Percentiles rank a stretch among this genome's conserved stretches.
Evolutionary conservation across 1,284 basidiomycete species (phyloP).

Genomic region (Psilocybe mexicana): DNA sequence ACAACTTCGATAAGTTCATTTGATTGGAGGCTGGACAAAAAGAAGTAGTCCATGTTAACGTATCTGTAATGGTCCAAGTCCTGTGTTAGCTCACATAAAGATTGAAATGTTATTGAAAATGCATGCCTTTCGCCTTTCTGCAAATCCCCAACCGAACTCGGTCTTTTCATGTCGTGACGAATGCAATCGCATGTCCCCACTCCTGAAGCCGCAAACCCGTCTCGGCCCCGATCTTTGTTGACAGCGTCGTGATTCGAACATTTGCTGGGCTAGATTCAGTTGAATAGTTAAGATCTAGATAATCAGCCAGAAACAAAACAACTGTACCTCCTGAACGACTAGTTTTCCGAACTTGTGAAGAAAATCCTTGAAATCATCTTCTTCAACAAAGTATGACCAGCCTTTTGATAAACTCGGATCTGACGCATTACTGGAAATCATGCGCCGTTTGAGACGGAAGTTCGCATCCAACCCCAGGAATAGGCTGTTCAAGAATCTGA

Average conservation of each 20-base stretch:
- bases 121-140: constrained; percentile 5
- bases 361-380: constrained; percentile 1
- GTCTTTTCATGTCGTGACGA: constrained; percentile 7
- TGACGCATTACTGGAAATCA: not conserved
- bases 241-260: constrained; percentile 7
- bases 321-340: constrained; percentile 2
- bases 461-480: constrained; percentile 8
- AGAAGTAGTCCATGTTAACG: constrained; percentile 33
- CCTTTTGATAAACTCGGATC: constrained; percentile 3
- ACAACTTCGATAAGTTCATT: constrained; percentile 13
- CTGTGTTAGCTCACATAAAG: not conserved
- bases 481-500: constrained; percentile 6
- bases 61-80: constrained; percentile 23
- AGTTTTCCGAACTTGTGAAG: not conserved
- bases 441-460: constrained; percentile 7
- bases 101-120: not conserved
- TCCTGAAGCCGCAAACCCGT: constrained; percentile 8
- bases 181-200: not conserved
- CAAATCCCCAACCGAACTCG: constrained; percentile 2
- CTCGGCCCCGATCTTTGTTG: not conserved
- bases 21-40: constrained; percentile 23
- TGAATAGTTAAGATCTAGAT: no score
- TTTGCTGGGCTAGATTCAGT: constrained; percentile 1
- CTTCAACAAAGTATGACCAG: constrained; percentile 6
- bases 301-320: not conserved